Evolutionary conservation across 1,284 basidiomycete genomes (phyloP).

Genomic region (Athelia psychrophila): DNA sequence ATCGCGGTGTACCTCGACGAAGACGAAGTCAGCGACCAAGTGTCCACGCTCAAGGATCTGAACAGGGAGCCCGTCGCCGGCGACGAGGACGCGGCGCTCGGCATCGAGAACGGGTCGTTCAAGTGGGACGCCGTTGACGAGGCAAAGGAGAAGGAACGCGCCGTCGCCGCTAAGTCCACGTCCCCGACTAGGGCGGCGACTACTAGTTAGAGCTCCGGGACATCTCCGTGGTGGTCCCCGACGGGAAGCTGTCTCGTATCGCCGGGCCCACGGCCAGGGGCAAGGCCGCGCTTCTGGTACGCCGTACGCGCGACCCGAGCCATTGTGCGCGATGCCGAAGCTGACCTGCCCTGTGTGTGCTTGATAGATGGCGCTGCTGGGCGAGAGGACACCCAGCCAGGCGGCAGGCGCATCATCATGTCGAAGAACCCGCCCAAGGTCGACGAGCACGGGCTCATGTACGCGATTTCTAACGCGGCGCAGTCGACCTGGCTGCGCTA

Average conservation of each 20-base stretch:
- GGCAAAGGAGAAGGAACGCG: constrained; percentile 18
- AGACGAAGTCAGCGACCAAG: constrained; percentile 58
- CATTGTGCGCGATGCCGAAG: constrained; percentile 1
- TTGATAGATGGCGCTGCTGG: constrained; percentile 66
- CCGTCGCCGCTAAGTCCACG: neutral
- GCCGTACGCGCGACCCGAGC: no score
- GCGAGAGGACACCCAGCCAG: constrained; percentile 56
- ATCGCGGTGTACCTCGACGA: constrained; percentile 81
- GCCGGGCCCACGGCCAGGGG: constrained; percentile 67
- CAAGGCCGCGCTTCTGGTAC: constrained; percentile 67
- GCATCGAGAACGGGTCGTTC: constrained; percentile 54
- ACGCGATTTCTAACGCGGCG: constrained; percentile 79
- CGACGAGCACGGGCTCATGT: constrained; percentile 62
- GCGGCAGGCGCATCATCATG: constrained; percentile 50
- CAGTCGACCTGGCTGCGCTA: constrained; percentile 81
- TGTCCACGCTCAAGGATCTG: constrained; percentile 40
- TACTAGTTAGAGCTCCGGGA: constrained; percentile 53
- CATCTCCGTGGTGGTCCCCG: constrained; percentile 57
- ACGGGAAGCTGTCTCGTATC: constrained; percentile 51
- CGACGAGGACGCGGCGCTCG: constrained; percentile 35
- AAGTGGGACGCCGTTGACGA: constrained; percentile 53
- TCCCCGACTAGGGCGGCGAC: constrained; percentile 8
- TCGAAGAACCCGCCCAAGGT: constrained; percentile 59
- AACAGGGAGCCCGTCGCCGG: constrained; percentile 34
- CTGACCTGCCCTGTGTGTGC: neutral